These are phyloP conservation scores for Phytophthora parvispora DNA, from an alignment of 352 stramenopile species.

Conservation along the genomic window DNA sequence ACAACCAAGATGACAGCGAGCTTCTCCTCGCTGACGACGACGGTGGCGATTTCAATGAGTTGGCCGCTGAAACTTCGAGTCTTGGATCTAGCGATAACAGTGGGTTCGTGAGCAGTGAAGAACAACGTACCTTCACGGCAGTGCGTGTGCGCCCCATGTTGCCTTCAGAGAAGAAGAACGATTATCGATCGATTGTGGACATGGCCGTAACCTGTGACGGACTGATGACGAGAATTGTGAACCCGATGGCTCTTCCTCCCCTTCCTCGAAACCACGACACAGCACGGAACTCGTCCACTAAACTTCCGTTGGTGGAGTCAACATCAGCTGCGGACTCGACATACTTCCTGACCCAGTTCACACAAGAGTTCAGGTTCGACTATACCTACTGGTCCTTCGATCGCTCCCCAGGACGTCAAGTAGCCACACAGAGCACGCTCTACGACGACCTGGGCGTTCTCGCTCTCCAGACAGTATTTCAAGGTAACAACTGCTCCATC, in stretches of 20 bases:
- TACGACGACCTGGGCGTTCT: conserved; percentile 71
- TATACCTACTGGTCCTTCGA: conserved; percentile 83
- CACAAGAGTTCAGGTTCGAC: conserved; percentile 80
- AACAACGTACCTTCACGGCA: conserved; percentile 70
- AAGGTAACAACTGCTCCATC: conserved; percentile 81
- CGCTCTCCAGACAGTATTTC: conserved; percentile 61
- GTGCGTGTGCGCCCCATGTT: conserved; percentile 83
- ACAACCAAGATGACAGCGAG: conserved; percentile 28
- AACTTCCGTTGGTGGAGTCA: conserved; percentile 10
- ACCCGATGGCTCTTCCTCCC: conserved; percentile 52
- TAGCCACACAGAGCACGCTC: conserved; percentile 60
- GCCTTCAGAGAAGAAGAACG: conserved; percentile 62
- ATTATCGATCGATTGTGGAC: conserved; percentile 67
- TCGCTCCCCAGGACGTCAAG: conserved; percentile 28
- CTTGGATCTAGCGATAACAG: conserved; percentile 31
- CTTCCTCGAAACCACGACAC: not conserved
- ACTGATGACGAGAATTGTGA: conserved; percentile 68
- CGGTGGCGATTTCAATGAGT: conserved; percentile 25
- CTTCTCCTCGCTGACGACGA: conserved; percentile 17
- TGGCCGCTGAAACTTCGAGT: conserved; percentile 35
- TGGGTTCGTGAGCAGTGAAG: conserved; percentile 24
- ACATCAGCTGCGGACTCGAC: not conserved
- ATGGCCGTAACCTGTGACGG: conserved; percentile 49
- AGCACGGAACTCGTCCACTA: conserved; percentile 1
- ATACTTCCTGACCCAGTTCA: conserved; percentile 60